Base-by-base conservation (phyloP, 1,284 basidiomycete species). In the Apiotrichum laibachii region DNA sequence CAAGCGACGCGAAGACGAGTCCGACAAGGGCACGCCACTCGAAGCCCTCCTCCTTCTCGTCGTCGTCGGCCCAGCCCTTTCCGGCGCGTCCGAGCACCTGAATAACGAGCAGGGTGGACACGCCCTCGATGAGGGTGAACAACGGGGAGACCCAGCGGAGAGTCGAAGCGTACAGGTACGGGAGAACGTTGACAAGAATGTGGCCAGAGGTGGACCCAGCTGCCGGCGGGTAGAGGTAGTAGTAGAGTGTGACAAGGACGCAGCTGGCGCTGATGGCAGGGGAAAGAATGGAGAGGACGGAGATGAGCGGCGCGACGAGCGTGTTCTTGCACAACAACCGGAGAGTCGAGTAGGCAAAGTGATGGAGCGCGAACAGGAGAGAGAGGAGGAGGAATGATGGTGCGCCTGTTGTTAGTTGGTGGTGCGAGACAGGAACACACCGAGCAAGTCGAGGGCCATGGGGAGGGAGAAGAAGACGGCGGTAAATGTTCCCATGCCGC, bases 311-410 rank as follows among this genome's bases (percentile, higher is more conserved):
- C 15, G 76, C 75, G 18, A 75, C 55, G 10, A 67, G 57, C 1
- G 77, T 77, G 64, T 77, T 77, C 52, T 77, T 77, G 51, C 65
- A 67, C 37, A 66, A 55, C 22, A 80, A 68, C 10, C 76, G 70
- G 43, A 79, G 67, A 8, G 78, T 80, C 5, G 74, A 73, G 62
- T 77, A 76, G 13, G 64, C 43, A 53, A 72, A 70, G 58, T 80
- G 77, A 63, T 78, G 73, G 15, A 73, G 59, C 21, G 73, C 72
- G 58, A 79, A 69, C 22, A 80, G 62, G 4, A 79, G 72, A 11
- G 78, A 80, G 18, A 78, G 72, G 12, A 80, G 68, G 21, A 80
- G 74, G 65, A 80, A 80, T 1, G 75, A 77, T 16, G 76, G 73
- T 21, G 77, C 72, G 35, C 78, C 76, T 77, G 62, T 12, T 34